Percentiles rank a stretch among this genome's conserved stretches.
Conservation (phyloP, 805 yeast species). For the Sugiyamaella americana region DNA sequence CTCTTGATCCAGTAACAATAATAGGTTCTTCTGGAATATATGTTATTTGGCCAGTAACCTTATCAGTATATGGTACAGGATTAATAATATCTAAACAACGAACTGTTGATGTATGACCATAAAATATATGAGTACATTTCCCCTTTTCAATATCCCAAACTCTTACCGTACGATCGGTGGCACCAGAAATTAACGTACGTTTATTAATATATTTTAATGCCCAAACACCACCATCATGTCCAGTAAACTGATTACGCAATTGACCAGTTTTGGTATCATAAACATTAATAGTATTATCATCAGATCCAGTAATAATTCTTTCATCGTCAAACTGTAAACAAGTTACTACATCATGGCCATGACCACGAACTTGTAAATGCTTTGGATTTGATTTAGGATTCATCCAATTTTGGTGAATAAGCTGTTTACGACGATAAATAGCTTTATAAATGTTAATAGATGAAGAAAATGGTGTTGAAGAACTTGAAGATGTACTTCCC, state of each 20-base stretch:
- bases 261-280: constrained; percentile 72
- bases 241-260: constrained; percentile 55
- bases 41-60: constrained; percentile 53
- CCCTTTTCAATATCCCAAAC: constrained; percentile 88
- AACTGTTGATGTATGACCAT: constrained; percentile 90
- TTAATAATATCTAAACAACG: constrained; percentile 80
- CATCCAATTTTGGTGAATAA: constrained; percentile 73
- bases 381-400: constrained; percentile 63
- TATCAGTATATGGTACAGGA: constrained; percentile 49
- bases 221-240: constrained; percentile 99
- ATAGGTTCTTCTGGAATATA: constrained; percentile 57
- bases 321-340: constrained; percentile 91
- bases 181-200: constrained; percentile 80
- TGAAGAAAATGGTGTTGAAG: not conserved
- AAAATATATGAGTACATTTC: constrained; percentile 81
- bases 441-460: constrained; percentile 41
- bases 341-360: constrained; percentile 80
- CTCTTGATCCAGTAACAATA: constrained; percentile 85
- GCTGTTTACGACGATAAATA: constrained; percentile 53
- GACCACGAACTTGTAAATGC: constrained; percentile 59
- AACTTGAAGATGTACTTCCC: constrained; percentile 8
- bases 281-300: constrained; percentile 74
- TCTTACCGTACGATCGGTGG: constrained; percentile 90
- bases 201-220: constrained; percentile 77
- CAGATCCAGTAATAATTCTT: constrained; percentile 87